Conservation (phyloP, 1,139 yeast species). For the Magnusiomyces suaveolens region DNA sequence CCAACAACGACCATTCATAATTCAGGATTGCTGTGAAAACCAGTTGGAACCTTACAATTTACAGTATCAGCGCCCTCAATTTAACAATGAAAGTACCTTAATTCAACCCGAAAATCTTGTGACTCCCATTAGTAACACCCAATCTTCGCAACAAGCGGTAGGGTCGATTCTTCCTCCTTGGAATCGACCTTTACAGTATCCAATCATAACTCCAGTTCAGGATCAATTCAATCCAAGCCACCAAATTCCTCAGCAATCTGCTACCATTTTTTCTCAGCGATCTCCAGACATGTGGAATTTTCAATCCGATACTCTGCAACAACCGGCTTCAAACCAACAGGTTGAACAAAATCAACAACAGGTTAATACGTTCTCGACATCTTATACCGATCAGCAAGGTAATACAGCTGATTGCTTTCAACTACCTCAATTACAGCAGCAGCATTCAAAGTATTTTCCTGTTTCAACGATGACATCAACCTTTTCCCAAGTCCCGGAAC, state of each 20-base stretch:
- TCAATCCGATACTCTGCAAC: neutral
- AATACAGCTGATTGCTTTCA: neutral
- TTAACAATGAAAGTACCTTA: neutral
- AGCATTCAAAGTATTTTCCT: neutral
- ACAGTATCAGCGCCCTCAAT: neutral
- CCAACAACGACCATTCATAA: neutral
- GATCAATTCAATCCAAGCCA: neutral
- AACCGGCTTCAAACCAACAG: neutral
- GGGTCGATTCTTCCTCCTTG: neutral
- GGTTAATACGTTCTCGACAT: neutral
- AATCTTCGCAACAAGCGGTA: neutral
- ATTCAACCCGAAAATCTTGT: neutral
- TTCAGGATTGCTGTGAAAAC: neutral
- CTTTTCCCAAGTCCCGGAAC: neutral
- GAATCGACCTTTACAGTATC: neutral
- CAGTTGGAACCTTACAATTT: neutral
- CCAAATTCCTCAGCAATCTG: neutral
- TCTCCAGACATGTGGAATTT: neutral
- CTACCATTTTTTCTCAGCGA: neutral
- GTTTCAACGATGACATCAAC: neutral
- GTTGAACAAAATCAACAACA: neutral
- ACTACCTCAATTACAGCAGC: neutral
- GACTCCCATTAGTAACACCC: neutral
- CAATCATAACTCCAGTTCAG: neutral
- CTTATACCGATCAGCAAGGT: neutral